These are phyloP conservation scores for Corchorus olitorius DNA, from an alignment of 345 rosid genomes.

Conservation along the genomic window DNA sequence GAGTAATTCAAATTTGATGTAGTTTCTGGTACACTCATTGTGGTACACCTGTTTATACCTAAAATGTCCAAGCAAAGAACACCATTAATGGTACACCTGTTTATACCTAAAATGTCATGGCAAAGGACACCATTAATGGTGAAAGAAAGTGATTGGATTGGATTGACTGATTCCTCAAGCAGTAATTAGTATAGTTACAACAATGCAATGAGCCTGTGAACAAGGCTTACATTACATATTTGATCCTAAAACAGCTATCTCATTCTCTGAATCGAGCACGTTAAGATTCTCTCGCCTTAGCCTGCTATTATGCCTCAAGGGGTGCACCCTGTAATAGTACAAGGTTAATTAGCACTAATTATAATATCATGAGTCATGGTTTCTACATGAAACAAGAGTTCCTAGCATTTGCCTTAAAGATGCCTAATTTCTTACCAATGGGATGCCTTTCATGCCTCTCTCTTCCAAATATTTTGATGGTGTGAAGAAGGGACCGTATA, in stretches of 20 bases:
- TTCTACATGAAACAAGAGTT: not conserved
- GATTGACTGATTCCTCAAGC: constrained; percentile 51
- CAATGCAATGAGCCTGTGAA: too few relatives aligned
- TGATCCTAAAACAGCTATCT: too few relatives aligned
- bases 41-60: too few relatives aligned
- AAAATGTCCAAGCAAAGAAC: too few relatives aligned
- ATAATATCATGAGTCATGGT: not conserved
- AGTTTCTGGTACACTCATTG: too few relatives aligned
- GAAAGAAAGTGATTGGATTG: constrained; percentile 59
- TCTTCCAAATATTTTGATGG: constrained; percentile 83
- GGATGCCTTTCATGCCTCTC: constrained; percentile 66
- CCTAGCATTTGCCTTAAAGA: not conserved
- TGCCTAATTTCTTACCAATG: constrained; percentile 48
- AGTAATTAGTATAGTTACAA: not conserved
- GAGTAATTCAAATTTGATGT: too few relatives aligned
- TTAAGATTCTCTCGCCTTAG: not conserved
- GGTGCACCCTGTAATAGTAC: not conserved
- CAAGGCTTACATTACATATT: too few relatives aligned
- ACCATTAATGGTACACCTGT: too few relatives aligned
- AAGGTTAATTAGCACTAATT: not conserved
- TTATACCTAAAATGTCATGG: too few relatives aligned
- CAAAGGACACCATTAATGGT: constrained; percentile 61
- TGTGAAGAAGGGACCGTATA: constrained; percentile 65
- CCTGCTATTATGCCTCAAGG: not conserved
- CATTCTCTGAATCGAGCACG: not conserved